phyloP scores from a whole-genome alignment of 805 yeast genomes.

The Monosporozyma siamensis region DNA sequence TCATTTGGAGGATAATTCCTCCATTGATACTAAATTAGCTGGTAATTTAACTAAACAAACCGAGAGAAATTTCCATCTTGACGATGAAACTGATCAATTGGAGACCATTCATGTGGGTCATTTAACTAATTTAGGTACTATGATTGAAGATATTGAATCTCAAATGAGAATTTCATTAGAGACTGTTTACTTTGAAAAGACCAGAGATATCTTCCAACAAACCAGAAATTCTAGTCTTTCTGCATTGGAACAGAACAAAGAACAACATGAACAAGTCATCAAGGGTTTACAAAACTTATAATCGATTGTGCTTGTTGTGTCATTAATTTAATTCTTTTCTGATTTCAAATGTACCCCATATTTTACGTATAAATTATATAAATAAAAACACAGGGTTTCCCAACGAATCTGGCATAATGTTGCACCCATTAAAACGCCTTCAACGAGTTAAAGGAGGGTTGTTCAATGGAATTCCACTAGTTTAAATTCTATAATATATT shows the following conservation, averaged over 20 bases:
- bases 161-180: conserved; percentile 80
- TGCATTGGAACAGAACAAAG: conserved; percentile 9
- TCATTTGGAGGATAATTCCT: conserved; percentile 38
- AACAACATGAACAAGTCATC: conserved; percentile 29
- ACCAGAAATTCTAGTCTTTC: conserved; percentile 33
- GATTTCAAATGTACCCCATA: too few species aligned
- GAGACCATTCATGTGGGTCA: conserved; percentile 47
- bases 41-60: conserved; percentile 85
- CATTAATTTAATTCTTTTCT: too few species aligned
- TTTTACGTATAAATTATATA: too few species aligned
- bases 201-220: conserved; percentile 76
- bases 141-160: conserved; percentile 82
- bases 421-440: too few species aligned
- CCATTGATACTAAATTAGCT: conserved; percentile 41
- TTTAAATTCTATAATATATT: too few species aligned
- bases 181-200: conserved; percentile 91
- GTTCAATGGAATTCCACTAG: too few species aligned
- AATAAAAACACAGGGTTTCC: too few species aligned
- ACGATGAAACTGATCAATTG: conserved; percentile 13
- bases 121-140: conserved; percentile 72
- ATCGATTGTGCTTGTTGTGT: too few species aligned
- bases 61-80: conserved; percentile 39
- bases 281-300: conserved; percentile 27
- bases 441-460: too few species aligned
- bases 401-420: too few species aligned